These are phyloP conservation scores for Cyberlindnera xishuangbannaensis DNA, from an alignment of 805 yeast genomes.

Conservation along the genomic window DNA sequence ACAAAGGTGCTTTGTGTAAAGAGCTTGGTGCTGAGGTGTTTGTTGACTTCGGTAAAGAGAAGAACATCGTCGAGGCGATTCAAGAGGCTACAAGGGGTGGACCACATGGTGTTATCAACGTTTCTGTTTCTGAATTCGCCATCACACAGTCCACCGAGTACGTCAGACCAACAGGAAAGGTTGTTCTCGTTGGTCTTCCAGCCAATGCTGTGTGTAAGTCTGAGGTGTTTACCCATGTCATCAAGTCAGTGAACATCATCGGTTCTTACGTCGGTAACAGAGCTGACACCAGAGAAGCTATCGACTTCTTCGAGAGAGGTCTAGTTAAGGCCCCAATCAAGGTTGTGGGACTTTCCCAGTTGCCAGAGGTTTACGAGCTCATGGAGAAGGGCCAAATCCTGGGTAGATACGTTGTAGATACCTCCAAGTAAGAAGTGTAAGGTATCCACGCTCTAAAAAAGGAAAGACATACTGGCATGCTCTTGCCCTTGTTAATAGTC, in stretches of 20 bases:
- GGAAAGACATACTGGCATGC: too few relatives aligned
- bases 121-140: constrained; percentile 49
- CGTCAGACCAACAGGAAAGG: constrained; percentile 55
- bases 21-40: constrained; percentile 58
- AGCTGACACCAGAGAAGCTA: constrained; percentile 50
- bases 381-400: constrained; percentile 51
- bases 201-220: constrained; percentile 43
- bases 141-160: constrained; percentile 44
- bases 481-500: too few relatives aligned
- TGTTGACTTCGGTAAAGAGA: constrained; percentile 48
- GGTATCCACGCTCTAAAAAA: too few relatives aligned
- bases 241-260: constrained; percentile 39
- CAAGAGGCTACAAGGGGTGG: constrained; percentile 52
- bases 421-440: constrained; percentile 44
- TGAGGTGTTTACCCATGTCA: constrained; percentile 44
- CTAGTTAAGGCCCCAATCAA: constrained; percentile 56
- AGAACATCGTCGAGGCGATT: constrained; percentile 44
- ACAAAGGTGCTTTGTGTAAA: constrained; percentile 48
- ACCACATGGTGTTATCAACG: constrained; percentile 59
- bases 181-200: constrained; percentile 57
- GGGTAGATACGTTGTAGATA: constrained; percentile 84
- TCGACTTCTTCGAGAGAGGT: constrained; percentile 64
- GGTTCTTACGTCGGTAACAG: constrained; percentile 29
- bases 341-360: constrained; percentile 48
- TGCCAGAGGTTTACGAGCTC: constrained; percentile 45